A percentile compares a stretch with the other conserved stretches of the same genome.
Evolutionary conservation across 2,329 filamentous ascomycete genomes (phyloP).

Genomic region (Emericellopsis cladophorae): DNA sequence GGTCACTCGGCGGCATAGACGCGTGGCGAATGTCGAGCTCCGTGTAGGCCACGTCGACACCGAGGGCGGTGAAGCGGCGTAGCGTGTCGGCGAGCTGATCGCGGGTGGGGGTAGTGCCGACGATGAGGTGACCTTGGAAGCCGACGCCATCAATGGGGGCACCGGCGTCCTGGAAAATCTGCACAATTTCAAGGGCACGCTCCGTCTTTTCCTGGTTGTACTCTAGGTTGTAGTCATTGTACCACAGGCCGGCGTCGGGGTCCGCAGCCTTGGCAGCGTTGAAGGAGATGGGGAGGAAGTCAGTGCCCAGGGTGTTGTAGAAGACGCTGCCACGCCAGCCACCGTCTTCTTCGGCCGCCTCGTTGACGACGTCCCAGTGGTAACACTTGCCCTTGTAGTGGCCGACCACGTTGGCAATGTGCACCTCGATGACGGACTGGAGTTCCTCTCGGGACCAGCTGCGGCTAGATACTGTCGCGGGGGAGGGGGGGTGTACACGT

Average conservation of each 20-base stretch:
- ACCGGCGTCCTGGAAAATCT: constrained; percentile 39
- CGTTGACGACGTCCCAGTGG: constrained; percentile 55
- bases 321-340: constrained; percentile 40
- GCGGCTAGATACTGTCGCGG: constrained; percentile 19
- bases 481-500: no score
- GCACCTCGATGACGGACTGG: constrained; percentile 41
- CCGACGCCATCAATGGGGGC: constrained; percentile 53
- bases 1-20: constrained; percentile 27
- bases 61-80: constrained; percentile 33
- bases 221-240: constrained; percentile 49
- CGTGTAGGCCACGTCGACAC: constrained; percentile 48
- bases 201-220: constrained; percentile 31
- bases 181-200: constrained; percentile 28
- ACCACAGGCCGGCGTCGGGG: constrained; percentile 37
- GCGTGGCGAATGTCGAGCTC: constrained; percentile 52
- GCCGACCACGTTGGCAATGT: constrained; percentile 42
- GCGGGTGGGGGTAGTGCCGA: constrained; percentile 34
- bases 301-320: constrained; percentile 38
- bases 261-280: constrained; percentile 39
- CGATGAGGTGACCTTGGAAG: constrained; percentile 47
- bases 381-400: constrained; percentile 48
- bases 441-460: constrained; percentile 40
- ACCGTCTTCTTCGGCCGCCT: constrained; percentile 46
- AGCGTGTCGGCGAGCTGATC: constrained; percentile 31
- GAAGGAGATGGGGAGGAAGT: constrained; percentile 47